Conservation (phyloP, 768 basidiomycete genomes). For the Tephrocybe sp. region DNA sequence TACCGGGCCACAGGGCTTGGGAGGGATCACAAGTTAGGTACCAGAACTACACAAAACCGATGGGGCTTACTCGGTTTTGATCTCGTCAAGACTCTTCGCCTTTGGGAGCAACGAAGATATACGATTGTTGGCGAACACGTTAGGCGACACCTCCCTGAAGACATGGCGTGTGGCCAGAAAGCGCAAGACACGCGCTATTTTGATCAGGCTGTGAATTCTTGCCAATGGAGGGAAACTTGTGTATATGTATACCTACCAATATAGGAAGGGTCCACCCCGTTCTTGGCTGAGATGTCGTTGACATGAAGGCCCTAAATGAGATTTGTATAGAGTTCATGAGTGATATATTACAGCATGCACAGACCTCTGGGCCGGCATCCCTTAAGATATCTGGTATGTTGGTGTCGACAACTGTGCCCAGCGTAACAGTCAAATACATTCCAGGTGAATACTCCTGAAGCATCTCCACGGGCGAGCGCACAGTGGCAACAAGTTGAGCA, state of each 20-base stretch:
- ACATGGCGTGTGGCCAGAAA: slow-evolving; percentile 21
- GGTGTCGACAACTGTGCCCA: slow-evolving; percentile 23
- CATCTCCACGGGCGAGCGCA: slow-evolving; percentile 17
- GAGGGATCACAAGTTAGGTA: background rate
- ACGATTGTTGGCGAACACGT: slow-evolving; percentile 24
- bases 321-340: background rate
- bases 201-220: background rate
- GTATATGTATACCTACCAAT: slow-evolving; percentile 26
- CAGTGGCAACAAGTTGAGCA: slow-evolving; percentile 23
- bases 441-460: slow-evolving; percentile 9
- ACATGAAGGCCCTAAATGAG: slow-evolving; percentile 28
- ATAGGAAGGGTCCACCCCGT: slow-evolving; percentile 24
- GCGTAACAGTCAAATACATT: slow-evolving; percentile 14
- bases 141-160: slow-evolving; percentile 21
- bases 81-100: slow-evolving; percentile 22
- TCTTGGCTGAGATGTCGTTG: slow-evolving; percentile 28
- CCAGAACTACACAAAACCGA: background rate
- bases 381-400: slow-evolving; percentile 28
- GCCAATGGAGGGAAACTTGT: background rate
- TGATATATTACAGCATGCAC: slow-evolving; percentile 3
- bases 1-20: slow-evolving; percentile 16
- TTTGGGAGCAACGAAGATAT: slow-evolving; percentile 28
- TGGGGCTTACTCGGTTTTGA: slow-evolving; percentile 24
- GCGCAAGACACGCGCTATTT: slow-evolving; percentile 18
- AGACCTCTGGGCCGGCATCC: slow-evolving; percentile 25